phyloP scores from a whole-genome alignment of 2,329 filamentous ascomycete species.

The Aspergillus floridensis region DNA sequence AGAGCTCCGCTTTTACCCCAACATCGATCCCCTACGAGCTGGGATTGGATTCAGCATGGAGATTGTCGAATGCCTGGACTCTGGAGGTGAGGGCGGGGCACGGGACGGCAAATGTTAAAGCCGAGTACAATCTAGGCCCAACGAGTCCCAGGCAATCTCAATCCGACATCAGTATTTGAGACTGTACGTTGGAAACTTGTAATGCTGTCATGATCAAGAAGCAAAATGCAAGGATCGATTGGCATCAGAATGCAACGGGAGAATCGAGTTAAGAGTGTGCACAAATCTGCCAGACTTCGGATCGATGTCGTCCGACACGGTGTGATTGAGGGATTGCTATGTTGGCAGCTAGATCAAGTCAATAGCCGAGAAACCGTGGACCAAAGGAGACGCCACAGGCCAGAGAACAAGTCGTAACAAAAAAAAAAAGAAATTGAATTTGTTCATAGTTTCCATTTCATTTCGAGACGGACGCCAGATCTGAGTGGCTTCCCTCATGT shows the following conservation, averaged over 20 bases:
- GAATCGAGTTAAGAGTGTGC: too few species aligned
- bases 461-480: conserved; percentile 38
- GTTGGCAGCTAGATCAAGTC: not conserved
- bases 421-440: conserved; percentile 26
- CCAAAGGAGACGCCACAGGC: not conserved
- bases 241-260: too few species aligned
- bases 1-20: conserved; percentile 5
- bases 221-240: too few species aligned
- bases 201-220: not conserved
- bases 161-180: not conserved
- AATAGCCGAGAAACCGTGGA: not conserved
- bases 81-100: not conserved
- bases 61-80: not conserved
- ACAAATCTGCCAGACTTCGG: too few species aligned
- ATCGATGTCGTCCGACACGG: too few species aligned
- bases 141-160: not conserved
- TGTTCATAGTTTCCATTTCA: conserved; percentile 44
- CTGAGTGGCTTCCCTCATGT: conserved; percentile 36
- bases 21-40: not conserved
- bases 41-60: not conserved
- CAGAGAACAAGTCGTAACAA: not conserved
- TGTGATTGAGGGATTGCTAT: not conserved
- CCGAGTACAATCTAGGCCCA: not conserved
- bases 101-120: not conserved
- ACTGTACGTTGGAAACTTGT: not conserved